Base-by-base conservation (phyloP, 208 protist species). In the Acanthamoeba royreba region DNA sequence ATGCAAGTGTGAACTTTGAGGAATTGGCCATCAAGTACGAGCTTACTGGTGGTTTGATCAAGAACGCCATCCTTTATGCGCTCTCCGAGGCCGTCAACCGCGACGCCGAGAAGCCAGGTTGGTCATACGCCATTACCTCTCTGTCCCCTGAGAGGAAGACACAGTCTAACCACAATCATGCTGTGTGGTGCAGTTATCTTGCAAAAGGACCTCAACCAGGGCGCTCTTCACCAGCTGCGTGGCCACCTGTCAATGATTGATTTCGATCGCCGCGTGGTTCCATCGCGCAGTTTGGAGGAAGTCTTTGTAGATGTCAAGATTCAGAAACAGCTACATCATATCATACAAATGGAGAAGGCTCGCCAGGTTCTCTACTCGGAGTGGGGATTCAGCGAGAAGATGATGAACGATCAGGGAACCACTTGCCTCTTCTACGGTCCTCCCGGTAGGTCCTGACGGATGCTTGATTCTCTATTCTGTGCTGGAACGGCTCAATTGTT, bases 21-120 rank as follows among this genome's bases (percentile, higher is more conserved):
- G 25, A n/a, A 45, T 40, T 96, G 28, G 74, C 94, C 38, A 53
- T 92, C 66, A 92, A 95, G 81, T 96, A 94, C 86, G 95, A 96
- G 69, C 72, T 96, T 17, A 72, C 85, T 1, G 95, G 95, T 17
- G 95, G 95, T 38, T 95, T 96, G 63, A 96, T 96, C 92, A 96
- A 96, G 86, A 96, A 96, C 61, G 94, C 83, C 33, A 33, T 90
- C 13, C 53, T 90, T n/a, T 63, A 87, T 0, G 95, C 95, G 22
- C 89, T 96, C 0, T 95, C 94, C 15, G 31, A 53, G n/a, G 94
- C 95, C 7, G 88, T 96, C 61, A 53, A 58, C 58, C 77, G 95
- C 25, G 94, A 93, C 19, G 66, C 63, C 11, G 85, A 96, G 47
- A 46, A 42, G 8, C 94, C 94, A 8, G 94, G 79, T 15, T 11